These are phyloP conservation scores for Linnemannia zychae DNA, from an alignment of 192 early-diverging fungal genomes.

Conservation along the genomic window DNA sequence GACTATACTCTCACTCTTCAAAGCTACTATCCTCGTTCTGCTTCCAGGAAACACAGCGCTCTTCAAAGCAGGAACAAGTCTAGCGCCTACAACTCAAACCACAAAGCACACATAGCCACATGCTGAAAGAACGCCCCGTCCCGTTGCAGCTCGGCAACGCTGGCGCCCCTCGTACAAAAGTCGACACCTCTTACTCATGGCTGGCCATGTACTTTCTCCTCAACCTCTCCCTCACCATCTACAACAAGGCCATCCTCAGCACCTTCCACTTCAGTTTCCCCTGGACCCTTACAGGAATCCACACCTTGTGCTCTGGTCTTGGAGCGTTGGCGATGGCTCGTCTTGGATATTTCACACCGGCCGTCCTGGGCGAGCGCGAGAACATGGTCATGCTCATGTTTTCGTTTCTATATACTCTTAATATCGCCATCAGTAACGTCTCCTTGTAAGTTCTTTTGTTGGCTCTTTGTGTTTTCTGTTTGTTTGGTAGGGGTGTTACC, in stretches of 20 bases:
- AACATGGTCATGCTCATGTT: conserved; percentile 79
- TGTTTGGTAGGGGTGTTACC: neutral
- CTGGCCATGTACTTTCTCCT: conserved; percentile 79
- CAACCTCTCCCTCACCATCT: conserved; percentile 84
- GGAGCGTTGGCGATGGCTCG: conserved; percentile 70
- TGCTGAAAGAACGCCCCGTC: conserved; percentile 43
- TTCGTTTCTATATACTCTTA: conserved; percentile 89
- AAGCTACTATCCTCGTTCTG: neutral
- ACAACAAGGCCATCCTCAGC: conserved; percentile 87
- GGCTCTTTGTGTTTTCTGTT: neutral
- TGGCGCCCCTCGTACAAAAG: conserved; percentile 10
- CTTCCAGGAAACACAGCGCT: neutral
- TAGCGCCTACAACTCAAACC: neutral
- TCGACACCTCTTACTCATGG: conserved; percentile 68
- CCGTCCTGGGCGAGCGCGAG: conserved; percentile 67
- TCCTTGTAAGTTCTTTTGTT: conserved; percentile 74
- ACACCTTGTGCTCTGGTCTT: conserved; percentile 78
- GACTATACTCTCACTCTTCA: neutral
- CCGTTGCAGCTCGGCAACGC: conserved; percentile 36
- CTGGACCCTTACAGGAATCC: conserved; percentile 90
- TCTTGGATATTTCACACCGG: conserved; percentile 67
- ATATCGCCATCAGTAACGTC: conserved; percentile 90
- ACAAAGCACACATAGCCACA: neutral
- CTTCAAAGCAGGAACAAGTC: neutral
- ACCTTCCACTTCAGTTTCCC: conserved; percentile 83